phyloP scores from a whole-genome alignment of 2,329 filamentous ascomycete species.

The Colletotrichum tanaceti region DNA sequence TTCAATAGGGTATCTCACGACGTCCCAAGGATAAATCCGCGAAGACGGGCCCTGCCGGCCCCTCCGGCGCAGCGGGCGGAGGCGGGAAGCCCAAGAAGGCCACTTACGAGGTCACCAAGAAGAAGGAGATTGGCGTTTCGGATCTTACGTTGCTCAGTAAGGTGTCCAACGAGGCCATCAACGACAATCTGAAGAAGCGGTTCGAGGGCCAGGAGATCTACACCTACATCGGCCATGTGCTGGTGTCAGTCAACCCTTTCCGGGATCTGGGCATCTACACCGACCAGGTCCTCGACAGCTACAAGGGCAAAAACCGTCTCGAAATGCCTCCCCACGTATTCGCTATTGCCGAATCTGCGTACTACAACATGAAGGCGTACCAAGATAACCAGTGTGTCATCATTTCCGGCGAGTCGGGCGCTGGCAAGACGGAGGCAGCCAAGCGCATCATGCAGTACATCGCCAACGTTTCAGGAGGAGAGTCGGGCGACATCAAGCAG shows the following conservation, averaged over 20 bases:
- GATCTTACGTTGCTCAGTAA: conserved; percentile 98
- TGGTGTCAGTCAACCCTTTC: conserved; percentile 99
- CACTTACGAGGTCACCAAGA: conserved; percentile 94
- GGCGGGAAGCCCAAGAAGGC: conserved; percentile 88
- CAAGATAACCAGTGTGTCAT: conserved; percentile 99
- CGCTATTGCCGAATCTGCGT: conserved; percentile 93
- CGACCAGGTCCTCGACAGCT: conserved; percentile 90
- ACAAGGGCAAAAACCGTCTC: conserved; percentile 95
- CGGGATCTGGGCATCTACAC: conserved; percentile 98
- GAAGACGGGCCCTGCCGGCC: conserved; percentile 55
- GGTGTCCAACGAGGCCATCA: conserved; percentile 99
- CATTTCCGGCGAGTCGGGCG: conserved; percentile 97
- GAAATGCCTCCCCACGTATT: conserved; percentile 97
- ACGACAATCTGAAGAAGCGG: conserved; percentile 97
- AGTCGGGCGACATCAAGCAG: conserved; percentile 88
- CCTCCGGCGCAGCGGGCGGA: conserved; percentile 51
- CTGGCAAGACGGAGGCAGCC: conserved; percentile 97
- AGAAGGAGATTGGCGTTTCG: conserved; percentile 98
- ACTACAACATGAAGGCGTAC: conserved; percentile 99
- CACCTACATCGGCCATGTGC: conserved; percentile 99
- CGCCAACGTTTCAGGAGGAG: conserved; percentile 91
- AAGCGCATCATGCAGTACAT: conserved; percentile 99
- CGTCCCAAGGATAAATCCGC: conserved; percentile 61
- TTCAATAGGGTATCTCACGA: conserved; percentile 60
- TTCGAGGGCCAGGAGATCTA: conserved; percentile 99